A percentile compares a stretch with the other conserved stretches of the same genome.
These are phyloP conservation scores for Discostella stelligeroides DNA, from an alignment of 108 stramenopile species.

Conservation along the genomic window DNA sequence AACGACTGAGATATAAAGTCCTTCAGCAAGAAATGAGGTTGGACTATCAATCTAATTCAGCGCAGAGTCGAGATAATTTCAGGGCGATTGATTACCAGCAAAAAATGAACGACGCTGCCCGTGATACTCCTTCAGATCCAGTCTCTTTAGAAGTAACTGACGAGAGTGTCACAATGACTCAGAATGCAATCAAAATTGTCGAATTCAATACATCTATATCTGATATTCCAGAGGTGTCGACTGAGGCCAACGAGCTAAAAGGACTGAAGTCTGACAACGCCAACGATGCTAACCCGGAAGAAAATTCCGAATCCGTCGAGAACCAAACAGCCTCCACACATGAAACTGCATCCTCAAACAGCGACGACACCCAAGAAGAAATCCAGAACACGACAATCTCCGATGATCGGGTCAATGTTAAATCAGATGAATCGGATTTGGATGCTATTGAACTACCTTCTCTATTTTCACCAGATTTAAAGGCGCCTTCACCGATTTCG, in stretches of 20 bases:
- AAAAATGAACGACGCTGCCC: neutral
- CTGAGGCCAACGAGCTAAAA: neutral
- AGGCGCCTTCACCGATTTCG: conserved; percentile 29
- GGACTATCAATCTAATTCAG: conserved; percentile 6
- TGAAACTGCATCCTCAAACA: too few relatives aligned
- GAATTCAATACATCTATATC: neutral
- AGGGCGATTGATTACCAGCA: conserved; percentile 34
- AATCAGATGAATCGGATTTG: neutral
- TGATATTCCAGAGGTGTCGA: neutral
- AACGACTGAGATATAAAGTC: conserved; percentile 49
- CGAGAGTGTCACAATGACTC: neutral
- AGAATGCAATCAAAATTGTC: neutral
- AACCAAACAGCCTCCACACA: neutral
- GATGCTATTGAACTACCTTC: conserved; percentile 28
- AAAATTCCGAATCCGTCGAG: neutral
- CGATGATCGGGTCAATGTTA: neutral
- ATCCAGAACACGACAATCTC: neutral
- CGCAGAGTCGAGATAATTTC: conserved; percentile 1
- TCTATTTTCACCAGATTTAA: conserved; percentile 25
- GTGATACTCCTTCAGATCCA: conserved; percentile 1
- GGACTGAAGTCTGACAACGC: neutral
- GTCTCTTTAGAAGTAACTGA: conserved; percentile 1
- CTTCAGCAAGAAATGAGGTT: conserved; percentile 48
- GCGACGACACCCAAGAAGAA: too few relatives aligned
- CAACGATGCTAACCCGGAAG: neutral